phyloP scores from a whole-genome alignment of 345 rosid species.

The Viola odorata region DNA sequence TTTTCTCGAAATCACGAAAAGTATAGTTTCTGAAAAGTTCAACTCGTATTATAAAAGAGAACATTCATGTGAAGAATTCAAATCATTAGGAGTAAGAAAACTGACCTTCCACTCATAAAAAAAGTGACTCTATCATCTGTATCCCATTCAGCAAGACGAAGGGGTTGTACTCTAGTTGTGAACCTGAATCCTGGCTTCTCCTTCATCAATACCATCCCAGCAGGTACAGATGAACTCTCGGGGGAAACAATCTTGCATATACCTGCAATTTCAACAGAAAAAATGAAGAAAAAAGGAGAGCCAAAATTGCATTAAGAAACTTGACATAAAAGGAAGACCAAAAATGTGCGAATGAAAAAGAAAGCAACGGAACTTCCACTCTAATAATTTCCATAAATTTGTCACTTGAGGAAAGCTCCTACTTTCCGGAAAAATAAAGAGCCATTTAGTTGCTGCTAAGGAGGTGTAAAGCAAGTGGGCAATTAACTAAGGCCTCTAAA shows the following conservation, averaged over 20 bases:
- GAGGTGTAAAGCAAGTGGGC: too few relatives aligned
- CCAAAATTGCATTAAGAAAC: neutral
- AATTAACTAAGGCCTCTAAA: too few relatives aligned
- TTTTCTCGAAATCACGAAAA: slow-evolving; percentile 94
- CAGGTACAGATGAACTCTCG: slow-evolving; percentile 78
- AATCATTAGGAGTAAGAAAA: slow-evolving; percentile 14
- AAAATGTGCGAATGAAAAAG: too few relatives aligned
- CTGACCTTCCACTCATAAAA: slow-evolving; percentile 97
- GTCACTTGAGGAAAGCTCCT: neutral
- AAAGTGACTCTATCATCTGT: slow-evolving; percentile 84
- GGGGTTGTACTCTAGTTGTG: slow-evolving; percentile 97
- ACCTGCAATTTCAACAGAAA: slow-evolving; percentile 35
- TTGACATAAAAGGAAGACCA: neutral
- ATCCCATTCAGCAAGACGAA: slow-evolving; percentile 98
- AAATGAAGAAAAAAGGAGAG: neutral
- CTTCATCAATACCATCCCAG: slow-evolving; percentile 82
- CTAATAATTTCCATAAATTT: neutral
- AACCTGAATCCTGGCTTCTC: slow-evolving; percentile 91
- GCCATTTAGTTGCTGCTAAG: too few relatives aligned
- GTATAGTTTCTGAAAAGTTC: slow-evolving; percentile 75
- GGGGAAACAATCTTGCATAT: slow-evolving; percentile 95
- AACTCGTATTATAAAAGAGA: slow-evolving; percentile 23
- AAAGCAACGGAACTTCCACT: neutral
- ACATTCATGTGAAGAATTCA: slow-evolving; percentile 7
- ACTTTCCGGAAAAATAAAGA: neutral